These are phyloP conservation scores for Scheffersomyces lignosus DNA, from an alignment of 805 yeast genomes.

Conservation along the genomic window DNA sequence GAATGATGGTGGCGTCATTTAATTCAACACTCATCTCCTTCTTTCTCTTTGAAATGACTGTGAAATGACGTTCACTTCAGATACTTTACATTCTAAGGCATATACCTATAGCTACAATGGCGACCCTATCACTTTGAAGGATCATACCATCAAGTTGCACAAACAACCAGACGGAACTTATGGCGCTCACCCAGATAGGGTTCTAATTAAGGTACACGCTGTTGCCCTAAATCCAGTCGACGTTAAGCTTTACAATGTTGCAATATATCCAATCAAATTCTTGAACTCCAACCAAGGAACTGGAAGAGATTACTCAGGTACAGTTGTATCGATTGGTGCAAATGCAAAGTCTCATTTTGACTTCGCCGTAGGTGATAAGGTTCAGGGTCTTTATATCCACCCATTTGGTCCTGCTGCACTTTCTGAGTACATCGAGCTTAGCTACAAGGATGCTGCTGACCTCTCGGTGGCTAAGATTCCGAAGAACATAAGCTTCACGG, in stretches of 20 bases:
- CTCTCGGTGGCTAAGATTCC: constrained; percentile 48
- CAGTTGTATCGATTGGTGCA: constrained; percentile 29
- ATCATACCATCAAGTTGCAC: constrained; percentile 8
- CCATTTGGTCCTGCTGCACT: constrained; percentile 38
- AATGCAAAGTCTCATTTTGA: constrained; percentile 15
- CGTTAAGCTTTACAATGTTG: constrained; percentile 18
- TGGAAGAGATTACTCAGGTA: constrained; percentile 36
- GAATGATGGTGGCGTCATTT: too few relatives aligned
- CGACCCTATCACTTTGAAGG: constrained; percentile 11
- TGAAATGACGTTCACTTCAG: constrained; percentile 13
- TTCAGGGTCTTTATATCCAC: constrained; percentile 24
- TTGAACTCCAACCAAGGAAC: constrained; percentile 19
- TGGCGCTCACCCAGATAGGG: constrained; percentile 13
- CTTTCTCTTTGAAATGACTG: too few relatives aligned
- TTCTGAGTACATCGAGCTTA: constrained; percentile 46
- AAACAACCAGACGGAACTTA: constrained; percentile 13
- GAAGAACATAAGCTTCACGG: constrained; percentile 42
- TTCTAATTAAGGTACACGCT: constrained; percentile 31
- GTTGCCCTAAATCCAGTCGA: constrained; percentile 39
- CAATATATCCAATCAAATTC: constrained; percentile 8
- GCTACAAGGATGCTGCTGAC: constrained; percentile 30
- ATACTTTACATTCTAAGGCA: constrained; percentile 19
- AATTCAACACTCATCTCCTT: too few relatives aligned
- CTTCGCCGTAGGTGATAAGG: constrained; percentile 28
- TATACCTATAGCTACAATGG: constrained; percentile 16